phyloP scores from a whole-genome alignment of 345 rosid genomes.

The Cardiospermum halicacabum region DNA sequence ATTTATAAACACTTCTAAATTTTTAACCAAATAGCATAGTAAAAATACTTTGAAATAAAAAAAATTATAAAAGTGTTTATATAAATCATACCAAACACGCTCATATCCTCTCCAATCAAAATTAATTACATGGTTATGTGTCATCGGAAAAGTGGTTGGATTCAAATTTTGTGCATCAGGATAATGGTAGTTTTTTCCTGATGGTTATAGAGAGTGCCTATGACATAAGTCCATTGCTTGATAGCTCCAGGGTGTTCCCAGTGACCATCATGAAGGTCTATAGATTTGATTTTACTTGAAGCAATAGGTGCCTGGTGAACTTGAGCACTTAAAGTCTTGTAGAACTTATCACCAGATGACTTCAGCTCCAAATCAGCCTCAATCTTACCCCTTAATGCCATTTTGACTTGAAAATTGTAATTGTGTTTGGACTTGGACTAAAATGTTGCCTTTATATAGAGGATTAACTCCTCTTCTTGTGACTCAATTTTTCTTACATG shows the following conservation, averaged over 20 bases:
- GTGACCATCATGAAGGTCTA: slow-evolving; percentile 32
- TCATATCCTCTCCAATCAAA: no score
- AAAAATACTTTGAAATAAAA: no score
- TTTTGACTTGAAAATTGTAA: not conserved
- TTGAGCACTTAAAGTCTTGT: slow-evolving; percentile 5
- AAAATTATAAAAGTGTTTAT: no score
- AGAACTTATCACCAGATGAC: slow-evolving; percentile 14
- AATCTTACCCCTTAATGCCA: slow-evolving; percentile 16
- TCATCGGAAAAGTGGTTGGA: no score
- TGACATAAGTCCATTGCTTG: slow-evolving; percentile 25
- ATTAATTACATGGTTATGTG: no score
- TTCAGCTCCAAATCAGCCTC: slow-evolving; percentile 29
- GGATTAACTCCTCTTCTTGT: no score
- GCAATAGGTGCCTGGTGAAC: slow-evolving; percentile 18
- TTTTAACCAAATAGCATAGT: no score
- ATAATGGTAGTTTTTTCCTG: no score
- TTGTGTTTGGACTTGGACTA: not conserved
- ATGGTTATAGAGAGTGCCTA: slow-evolving; percentile 17
- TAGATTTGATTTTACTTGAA: slow-evolving; percentile 13
- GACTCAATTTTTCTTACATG: no score
- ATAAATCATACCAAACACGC: no score
- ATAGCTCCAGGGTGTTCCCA: slow-evolving; percentile 25
- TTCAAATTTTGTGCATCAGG: no score
- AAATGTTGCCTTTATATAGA: not conserved
- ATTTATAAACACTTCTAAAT: no score